Base-by-base conservation (phyloP, 768 basidiomycete species). In the Amanita rimosa region DNA sequence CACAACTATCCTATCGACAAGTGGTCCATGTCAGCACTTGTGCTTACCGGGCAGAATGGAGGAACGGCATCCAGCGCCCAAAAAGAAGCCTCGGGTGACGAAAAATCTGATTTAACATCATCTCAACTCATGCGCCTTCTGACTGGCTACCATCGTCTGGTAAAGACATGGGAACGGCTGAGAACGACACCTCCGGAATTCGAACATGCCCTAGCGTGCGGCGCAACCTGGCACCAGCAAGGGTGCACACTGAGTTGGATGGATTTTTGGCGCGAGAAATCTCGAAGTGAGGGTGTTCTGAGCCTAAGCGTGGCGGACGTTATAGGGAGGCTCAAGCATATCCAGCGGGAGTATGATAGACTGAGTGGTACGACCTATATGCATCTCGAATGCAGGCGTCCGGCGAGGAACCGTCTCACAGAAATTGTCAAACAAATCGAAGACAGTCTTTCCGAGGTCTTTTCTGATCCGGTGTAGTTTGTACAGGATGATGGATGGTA, bases 181-280 rank as follows among this genome's bases (percentile, higher is more conserved):
- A 80, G 83, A 19, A 61, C 61, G 3, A 62, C 66, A 13, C 81
- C 83, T 4, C 73, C 79, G 26, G 58, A 62, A n/a, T 83, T 86
- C 53, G 79, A 79, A 26, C 85, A 87, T 55, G 72, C 79, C 1
- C 60, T 74, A 6, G 64, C 75, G 3, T 85, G 85, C 55, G 75
- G 73, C 36, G 73, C 79, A 13, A 79, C 77, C 8, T 86, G 83
- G 81, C 79, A 83, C 57, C 81, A 83, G 55, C 78, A 81, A 49
- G 74, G 77, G 16, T 87, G 85, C 54, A 75, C 72, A 19, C 82
- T 83, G 60, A 77, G 77, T 48, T 87, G 84, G 83, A 59, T 76
- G 9, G 84, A 85, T 46, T 87, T 85, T 59, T 87, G 85, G 85
- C 83, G 81, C 62, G 83, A 85, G 55, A 83, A 81, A 62, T 77